Evolutionary conservation across 176 grass and related monocot species (phyloP).

Genomic region (Puccinellia tenuiflora): DNA sequence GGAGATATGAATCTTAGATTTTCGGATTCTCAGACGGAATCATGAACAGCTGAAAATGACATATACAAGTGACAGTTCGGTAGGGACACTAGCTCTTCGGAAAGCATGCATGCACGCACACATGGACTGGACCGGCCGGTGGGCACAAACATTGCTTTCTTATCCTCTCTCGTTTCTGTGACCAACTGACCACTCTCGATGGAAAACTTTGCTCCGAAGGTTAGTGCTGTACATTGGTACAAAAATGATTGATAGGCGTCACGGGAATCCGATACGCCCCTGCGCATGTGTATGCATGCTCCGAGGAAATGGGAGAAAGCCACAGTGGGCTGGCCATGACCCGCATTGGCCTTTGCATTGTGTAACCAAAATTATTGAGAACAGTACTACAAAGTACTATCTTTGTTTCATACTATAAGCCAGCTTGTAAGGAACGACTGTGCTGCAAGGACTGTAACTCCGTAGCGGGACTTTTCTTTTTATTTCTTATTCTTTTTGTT

Average conservation of each 20-base stretch:
- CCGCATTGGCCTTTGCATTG: too few relatives aligned
- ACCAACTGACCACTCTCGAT: constrained; percentile 17
- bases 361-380: too few relatives aligned
- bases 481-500: too few relatives aligned
- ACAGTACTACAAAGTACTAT: too few relatives aligned
- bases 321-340: not conserved
- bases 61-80: too few relatives aligned
- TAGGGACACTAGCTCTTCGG: too few relatives aligned
- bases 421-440: too few relatives aligned
- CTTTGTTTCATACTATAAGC: too few relatives aligned
- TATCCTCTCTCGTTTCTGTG: constrained; percentile 9
- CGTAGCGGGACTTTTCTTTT: too few relatives aligned
- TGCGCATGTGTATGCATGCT: not conserved
- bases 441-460: too few relatives aligned
- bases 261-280: not conserved
- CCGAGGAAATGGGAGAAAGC: constrained; percentile 26
- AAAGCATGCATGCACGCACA: not conserved
- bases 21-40: not conserved
- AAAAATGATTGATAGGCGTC: not conserved
- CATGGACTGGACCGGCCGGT: constrained; percentile 21
- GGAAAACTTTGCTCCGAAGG: constrained; percentile 8
- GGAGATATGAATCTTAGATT: not conserved
- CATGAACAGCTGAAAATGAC: not conserved
- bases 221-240: not conserved
- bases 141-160: too few relatives aligned